These are phyloP conservation scores for Calonectria honghensis DNA, from an alignment of 2,329 filamentous ascomycete species.

Conservation along the genomic window DNA sequence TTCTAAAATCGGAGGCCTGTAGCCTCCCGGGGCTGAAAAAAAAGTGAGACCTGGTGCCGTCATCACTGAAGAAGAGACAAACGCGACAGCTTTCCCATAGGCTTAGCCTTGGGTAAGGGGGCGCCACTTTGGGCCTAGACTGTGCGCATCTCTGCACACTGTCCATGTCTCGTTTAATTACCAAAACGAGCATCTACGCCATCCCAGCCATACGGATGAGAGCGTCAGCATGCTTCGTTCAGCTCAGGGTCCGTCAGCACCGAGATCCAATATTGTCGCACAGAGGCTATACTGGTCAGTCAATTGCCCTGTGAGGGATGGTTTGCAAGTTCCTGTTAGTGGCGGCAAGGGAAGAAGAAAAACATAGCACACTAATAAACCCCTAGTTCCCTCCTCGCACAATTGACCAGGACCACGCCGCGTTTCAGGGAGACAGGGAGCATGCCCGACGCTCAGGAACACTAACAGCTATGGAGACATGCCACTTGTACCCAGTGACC, in stretches of 20 bases:
- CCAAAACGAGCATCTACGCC: background rate
- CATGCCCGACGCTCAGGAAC: constrained; percentile 28
- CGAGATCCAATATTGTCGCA: background rate
- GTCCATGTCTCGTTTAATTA: constrained; percentile 32
- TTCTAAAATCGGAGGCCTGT: constrained; percentile 36
- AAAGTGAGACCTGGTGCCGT: constrained; percentile 29
- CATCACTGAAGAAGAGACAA: constrained; percentile 26
- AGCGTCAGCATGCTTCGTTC: constrained; percentile 12
- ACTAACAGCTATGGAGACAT: background rate
- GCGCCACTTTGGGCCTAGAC: constrained; percentile 22
- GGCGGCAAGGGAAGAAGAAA: background rate
- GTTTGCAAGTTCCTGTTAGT: background rate
- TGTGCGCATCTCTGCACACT: constrained; percentile 19
- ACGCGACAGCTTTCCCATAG: constrained; percentile 25
- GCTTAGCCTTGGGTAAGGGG: constrained; percentile 28
- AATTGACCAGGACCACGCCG: constrained; percentile 35
- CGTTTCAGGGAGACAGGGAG: constrained; percentile 40
- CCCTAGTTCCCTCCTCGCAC: constrained; percentile 18
- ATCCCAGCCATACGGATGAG: background rate
- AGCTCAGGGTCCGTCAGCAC: background rate
- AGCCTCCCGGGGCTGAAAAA: constrained; percentile 22
- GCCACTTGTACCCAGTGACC: constrained; percentile 23
- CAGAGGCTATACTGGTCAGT: background rate
- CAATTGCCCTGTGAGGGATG: background rate
- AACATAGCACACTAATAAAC: background rate